Evolutionary conservation across 148 eudicot genomes (phyloP), one percentile per base, ranked within the genome.

Genomic region (Amaranthus palmeri): DNA sequence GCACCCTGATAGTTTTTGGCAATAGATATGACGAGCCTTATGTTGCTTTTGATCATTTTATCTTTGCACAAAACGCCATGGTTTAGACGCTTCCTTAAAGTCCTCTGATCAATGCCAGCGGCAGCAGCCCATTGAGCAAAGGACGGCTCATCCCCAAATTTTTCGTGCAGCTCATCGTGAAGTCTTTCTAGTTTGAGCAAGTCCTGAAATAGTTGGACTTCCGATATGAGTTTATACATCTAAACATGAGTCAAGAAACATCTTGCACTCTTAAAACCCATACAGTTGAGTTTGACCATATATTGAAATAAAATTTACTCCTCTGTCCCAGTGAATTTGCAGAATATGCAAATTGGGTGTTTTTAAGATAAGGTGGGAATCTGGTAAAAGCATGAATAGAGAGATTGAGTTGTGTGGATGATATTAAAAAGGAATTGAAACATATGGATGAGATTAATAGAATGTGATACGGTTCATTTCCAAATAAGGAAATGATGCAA

Each of bases 21-120:
- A 82, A 92, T 90, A 17, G 99, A 95, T 73, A 95, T 85, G 54
- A 95, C 99, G 57, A 95, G 99, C 74, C 97, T 82, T 51, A 95
- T 78, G 77, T 95, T 95, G 88, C 99, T 90, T 79, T 82, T 88
- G 53, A 95, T 84, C 98, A 95, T 95, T 81, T 81, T 89, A 76
- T 89, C 96, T 78, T 86, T 95, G 88, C 98, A 95, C 14, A 76
- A 73, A 44, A 50, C 72, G 49, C 98, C 98, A 71, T 91, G 81
- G 68, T 66, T 83, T 79, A 95, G n/a, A 8, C 92, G 88, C 81
- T 79, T 82, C 76, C 91, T 89, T 50, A 95, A 80, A 70, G 87
- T 86, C 76, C 67, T 91, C 74, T 81, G 88, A 77, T 95, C 97
- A 72, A 86, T 71, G 70, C 86, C 88, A 55, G 88, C 97, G 70